These are phyloP conservation scores for Penicillium sp. DNA, from an alignment of 2,329 filamentous ascomycete genomes.

Conservation along the genomic window DNA sequence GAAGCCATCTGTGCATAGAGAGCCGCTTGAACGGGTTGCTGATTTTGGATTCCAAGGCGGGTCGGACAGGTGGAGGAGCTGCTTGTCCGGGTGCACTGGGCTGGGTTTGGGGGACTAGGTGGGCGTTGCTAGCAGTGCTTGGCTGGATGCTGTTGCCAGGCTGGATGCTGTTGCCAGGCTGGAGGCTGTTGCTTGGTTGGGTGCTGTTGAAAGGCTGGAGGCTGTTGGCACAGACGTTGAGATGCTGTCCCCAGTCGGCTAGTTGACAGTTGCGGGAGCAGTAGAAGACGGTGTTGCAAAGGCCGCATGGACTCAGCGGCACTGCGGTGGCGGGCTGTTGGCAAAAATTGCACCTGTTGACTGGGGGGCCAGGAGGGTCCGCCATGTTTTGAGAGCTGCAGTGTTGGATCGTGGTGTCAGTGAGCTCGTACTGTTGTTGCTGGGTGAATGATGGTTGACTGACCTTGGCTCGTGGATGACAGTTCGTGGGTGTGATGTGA, in stretches of 20 bases:
- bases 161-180: no score
- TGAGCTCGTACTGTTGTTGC: not conserved
- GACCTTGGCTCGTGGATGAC: not conserved
- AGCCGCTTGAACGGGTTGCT: constrained; percentile 34
- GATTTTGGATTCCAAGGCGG: not conserved
- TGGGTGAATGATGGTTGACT: not conserved
- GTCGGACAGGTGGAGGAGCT: not conserved
- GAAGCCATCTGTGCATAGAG: constrained; percentile 52
- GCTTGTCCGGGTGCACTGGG: not conserved
- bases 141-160: not conserved
- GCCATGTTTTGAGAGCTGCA: not conserved
- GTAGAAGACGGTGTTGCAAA: not conserved
- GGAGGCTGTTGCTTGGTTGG: no score
- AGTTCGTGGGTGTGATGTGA: not conserved
- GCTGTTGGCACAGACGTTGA: not conserved
- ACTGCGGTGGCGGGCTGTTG: not conserved
- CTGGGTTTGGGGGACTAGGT: not conserved
- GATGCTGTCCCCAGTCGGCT: not conserved
- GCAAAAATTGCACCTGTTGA: not conserved
- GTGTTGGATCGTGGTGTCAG: not conserved
- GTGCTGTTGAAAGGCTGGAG: no score
- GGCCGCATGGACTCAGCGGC: not conserved
- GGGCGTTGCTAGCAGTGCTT: not conserved
- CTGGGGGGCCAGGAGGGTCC: not conserved
- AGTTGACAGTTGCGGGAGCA: not conserved